Percentiles rank a stretch among this genome's conserved stretches.
phyloP scores from a whole-genome alignment of 75 land plant species.

The Picea glauca region DNA sequence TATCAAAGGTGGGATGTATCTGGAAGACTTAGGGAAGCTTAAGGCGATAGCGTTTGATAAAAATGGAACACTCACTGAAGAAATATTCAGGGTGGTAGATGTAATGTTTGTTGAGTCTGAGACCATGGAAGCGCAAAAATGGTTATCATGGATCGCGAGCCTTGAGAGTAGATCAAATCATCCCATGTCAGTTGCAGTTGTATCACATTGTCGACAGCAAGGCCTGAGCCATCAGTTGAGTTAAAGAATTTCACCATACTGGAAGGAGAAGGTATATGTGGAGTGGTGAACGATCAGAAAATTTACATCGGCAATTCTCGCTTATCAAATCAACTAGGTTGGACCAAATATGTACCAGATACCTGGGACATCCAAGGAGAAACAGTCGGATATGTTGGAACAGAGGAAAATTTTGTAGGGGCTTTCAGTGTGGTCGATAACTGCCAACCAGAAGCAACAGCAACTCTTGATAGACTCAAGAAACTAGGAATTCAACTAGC shows the following conservation, averaged over 20 bases:
- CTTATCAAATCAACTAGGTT: conserved; percentile 54
- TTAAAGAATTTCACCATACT: conserved; percentile 66
- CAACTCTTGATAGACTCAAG: conserved; percentile 62
- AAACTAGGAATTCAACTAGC: conserved; percentile 58
- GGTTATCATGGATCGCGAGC: conserved; percentile 45
- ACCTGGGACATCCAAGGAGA: conserved; percentile 26
- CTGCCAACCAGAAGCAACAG: conserved; percentile 55
- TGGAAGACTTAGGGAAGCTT: conserved; percentile 63
- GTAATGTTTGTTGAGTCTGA: neutral
- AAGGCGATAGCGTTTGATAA: conserved; percentile 86
- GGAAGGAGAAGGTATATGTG: conserved; percentile 84
- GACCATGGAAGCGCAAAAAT: too few relatives aligned
- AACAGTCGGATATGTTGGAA: conserved; percentile 60
- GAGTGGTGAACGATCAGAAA: conserved; percentile 53
- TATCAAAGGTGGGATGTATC: conserved; percentile 76
- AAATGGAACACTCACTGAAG: conserved; percentile 86
- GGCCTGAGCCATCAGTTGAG: conserved; percentile 41
- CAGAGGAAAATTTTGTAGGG: conserved; percentile 21
- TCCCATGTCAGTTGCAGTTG: conserved; percentile 87
- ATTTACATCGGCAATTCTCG: conserved; percentile 73
- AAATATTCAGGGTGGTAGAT: conserved; percentile 62
- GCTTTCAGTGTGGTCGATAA: conserved; percentile 62
- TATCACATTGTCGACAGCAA: conserved; percentile 45
- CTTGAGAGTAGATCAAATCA: conserved; percentile 91
- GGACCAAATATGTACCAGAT: conserved; percentile 4